Evolutionary conservation across 306 rosid species (phyloP).

Genomic region (Cicer cuneatum): DNA sequence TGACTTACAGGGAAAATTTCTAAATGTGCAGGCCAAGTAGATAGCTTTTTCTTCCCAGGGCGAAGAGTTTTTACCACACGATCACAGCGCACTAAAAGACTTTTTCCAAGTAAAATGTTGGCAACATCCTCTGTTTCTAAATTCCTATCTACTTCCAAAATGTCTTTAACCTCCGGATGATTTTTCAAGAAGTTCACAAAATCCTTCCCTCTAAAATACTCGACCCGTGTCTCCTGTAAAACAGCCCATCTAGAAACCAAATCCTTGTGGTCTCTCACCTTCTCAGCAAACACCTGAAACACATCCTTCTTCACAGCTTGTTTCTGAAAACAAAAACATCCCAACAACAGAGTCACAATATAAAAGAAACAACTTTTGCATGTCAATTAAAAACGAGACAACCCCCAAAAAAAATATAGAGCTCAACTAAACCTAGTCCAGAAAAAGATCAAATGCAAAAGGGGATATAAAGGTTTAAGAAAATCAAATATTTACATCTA

Average conservation of each 20-base stretch:
- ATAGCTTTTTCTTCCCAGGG: slow-evolving; percentile 94
- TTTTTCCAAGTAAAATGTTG: slow-evolving; percentile 71
- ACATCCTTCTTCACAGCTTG: slow-evolving; percentile 83
- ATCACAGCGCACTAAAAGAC: slow-evolving; percentile 90
- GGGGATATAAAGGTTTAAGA: not conserved
- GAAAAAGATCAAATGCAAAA: slow-evolving; percentile 21
- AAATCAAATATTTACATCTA: slow-evolving; percentile 17
- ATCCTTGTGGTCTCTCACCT: slow-evolving; percentile 87
- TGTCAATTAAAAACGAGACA: not conserved
- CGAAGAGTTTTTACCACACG: slow-evolving; percentile 96
- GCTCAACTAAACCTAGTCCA: slow-evolving; percentile 3
- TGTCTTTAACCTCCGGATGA: slow-evolving; percentile 84
- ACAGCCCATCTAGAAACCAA: slow-evolving; percentile 98
- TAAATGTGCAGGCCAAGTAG: slow-evolving; percentile 98
- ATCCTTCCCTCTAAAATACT: slow-evolving; percentile 96
- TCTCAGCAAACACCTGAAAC: slow-evolving; percentile 93
- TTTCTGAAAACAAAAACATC: slow-evolving; percentile 57
- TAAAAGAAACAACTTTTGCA: slow-evolving; percentile 23
- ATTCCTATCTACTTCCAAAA: slow-evolving; percentile 72
- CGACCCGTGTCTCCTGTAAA: slow-evolving; percentile 95
- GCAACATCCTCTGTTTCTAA: slow-evolving; percentile 83
- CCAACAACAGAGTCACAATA: slow-evolving; percentile 24
- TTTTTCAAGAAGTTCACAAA: slow-evolving; percentile 77
- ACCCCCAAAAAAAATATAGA: not conserved
- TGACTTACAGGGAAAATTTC: slow-evolving; percentile 82